Percentiles rank a stretch among this genome's conserved stretches.
phyloP scores from a whole-genome alignment of 2,329 filamentous ascomycete species.

The Calonectria naviculata region DNA sequence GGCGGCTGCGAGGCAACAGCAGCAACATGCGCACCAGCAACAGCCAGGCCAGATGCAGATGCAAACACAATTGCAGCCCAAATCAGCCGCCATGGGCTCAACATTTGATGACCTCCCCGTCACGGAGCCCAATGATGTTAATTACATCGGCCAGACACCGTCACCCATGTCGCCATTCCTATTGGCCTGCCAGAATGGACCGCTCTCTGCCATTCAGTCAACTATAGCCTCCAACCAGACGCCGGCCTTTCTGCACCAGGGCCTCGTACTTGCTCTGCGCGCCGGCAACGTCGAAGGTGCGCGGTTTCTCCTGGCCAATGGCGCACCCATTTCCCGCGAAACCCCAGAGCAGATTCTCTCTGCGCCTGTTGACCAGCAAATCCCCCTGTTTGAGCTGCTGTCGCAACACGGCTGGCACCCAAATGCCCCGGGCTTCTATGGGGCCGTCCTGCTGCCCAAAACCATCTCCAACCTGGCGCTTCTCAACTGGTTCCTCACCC shows the following conservation, averaged over 20 bases:
- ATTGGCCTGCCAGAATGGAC: slow-evolving; percentile 23
- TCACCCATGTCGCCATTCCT: slow-evolving; percentile 17
- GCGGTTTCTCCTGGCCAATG: slow-evolving; percentile 16
- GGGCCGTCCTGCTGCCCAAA: slow-evolving; percentile 20
- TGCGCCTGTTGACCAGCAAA: slow-evolving; percentile 9
- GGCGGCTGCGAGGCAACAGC: not conserved
- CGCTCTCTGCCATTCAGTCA: slow-evolving; percentile 11
- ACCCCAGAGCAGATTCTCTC: slow-evolving; percentile 16
- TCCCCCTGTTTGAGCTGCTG: slow-evolving; percentile 25
- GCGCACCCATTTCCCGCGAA: slow-evolving; percentile 24
- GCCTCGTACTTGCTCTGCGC: slow-evolving; percentile 13
- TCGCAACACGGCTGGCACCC: slow-evolving; percentile 24
- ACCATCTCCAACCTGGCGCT: slow-evolving; percentile 20
- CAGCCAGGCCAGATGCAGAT: not conserved
- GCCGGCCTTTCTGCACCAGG: slow-evolving; percentile 23
- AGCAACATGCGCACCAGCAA: not conserved
- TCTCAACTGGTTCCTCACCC: slow-evolving; percentile 33
- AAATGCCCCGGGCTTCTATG: slow-evolving; percentile 26
- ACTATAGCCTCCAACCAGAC: slow-evolving; percentile 13
- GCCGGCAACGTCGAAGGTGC: slow-evolving; percentile 22
- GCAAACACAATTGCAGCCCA: not conserved
- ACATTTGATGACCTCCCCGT: slow-evolving; percentile 24
- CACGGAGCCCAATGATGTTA: slow-evolving; percentile 10
- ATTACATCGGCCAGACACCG: not conserved
- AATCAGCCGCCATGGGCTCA: slow-evolving; percentile 8